Percentiles rank a stretch among this genome's conserved stretches.
Evolutionary conservation across 129 eudicot species (phyloP).

Genomic region (Arctium lappa): DNA sequence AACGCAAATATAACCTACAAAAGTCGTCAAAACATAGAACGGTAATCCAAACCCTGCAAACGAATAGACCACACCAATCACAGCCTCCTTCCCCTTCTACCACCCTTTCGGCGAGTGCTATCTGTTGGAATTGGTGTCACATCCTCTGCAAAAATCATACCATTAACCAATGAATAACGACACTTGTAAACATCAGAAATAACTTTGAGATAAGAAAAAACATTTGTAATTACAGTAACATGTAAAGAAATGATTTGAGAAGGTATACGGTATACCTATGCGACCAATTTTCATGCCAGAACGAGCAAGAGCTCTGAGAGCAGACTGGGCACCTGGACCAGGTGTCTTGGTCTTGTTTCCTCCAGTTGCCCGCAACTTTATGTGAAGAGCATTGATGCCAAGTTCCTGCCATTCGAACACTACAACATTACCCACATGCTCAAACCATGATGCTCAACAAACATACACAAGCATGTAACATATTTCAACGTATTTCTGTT

Average conservation of each 20-base stretch:
- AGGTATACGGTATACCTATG: constrained; percentile 22
- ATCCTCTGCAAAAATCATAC: constrained; percentile 19
- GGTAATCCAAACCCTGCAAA: neutral
- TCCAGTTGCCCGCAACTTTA: constrained; percentile 36
- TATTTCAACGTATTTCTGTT: neutral
- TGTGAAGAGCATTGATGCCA: constrained; percentile 36
- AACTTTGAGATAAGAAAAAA: too few relatives aligned
- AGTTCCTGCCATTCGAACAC: constrained; percentile 16
- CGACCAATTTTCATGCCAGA: constrained; percentile 40
- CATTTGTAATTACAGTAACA: neutral
- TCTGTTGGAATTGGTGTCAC: constrained; percentile 34
- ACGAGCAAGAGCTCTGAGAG: constrained; percentile 36
- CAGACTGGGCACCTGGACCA: constrained; percentile 43
- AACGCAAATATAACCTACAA: neutral
- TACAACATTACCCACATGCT: neutral
- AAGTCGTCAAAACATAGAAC: neutral
- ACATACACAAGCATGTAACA: too few relatives aligned
- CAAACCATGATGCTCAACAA: neutral
- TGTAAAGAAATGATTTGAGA: neutral
- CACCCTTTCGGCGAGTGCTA: constrained; percentile 36
- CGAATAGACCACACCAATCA: neutral
- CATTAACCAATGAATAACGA: neutral
- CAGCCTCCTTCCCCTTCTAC: constrained; percentile 36
- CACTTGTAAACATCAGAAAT: neutral
- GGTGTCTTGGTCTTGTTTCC: constrained; percentile 37